Base-by-base conservation (phyloP, 371 early-diverging fungal species). In the Mortierella sp. region DNA sequence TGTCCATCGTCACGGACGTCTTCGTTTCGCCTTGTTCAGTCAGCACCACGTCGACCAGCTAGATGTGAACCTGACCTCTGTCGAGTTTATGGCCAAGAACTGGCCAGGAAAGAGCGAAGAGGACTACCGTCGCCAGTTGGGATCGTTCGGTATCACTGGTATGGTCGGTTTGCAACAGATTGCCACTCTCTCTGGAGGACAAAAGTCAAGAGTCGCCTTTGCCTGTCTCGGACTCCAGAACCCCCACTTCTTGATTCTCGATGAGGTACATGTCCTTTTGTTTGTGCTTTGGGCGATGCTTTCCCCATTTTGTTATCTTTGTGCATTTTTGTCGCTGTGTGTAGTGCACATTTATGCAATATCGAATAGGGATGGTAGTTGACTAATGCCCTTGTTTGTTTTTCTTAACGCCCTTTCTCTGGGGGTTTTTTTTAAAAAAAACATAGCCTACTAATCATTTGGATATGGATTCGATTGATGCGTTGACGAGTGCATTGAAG, bases 31-130 rank as follows among this genome's bases (percentile, higher is more conserved):
- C 43, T 95, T 97, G 87, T 99, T 99, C 90, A 96, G 97, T 70
- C 99, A 99, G 90, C 99, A 99, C 83, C 98, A 97, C 87, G 97
- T 98, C 51, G 99, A 99, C 88, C 98, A 98, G 83, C 91, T 99
- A 70, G 97, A 96, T 87, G 89, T 98, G 64, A 93, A 90, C 64
- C 90, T 92, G 74, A 92, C 94, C 14, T 94, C 97, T 5, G 98
- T 98, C 16, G 96, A 93, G n/a, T 97, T 96, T 78, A 92, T 99
- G 93, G 91, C 92, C 46, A 91, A 91, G 78, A 92, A 90, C 79
- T 99, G 91, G 90, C 99, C 99, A 10, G 99, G 98, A 28, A 92
- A 93, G 87, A 91, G 92, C 16, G 98, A 98, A 77, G 98, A 98
- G 88, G 98, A 99, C 83, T 98, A 97, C 83, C 95, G 99, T 84